A percentile compares a stretch with the other conserved stretches of the same genome.
These are phyloP conservation scores for Xylogone sp. DNA, from an alignment of 2,329 filamentous ascomycete species.

Conservation along the genomic window DNA sequence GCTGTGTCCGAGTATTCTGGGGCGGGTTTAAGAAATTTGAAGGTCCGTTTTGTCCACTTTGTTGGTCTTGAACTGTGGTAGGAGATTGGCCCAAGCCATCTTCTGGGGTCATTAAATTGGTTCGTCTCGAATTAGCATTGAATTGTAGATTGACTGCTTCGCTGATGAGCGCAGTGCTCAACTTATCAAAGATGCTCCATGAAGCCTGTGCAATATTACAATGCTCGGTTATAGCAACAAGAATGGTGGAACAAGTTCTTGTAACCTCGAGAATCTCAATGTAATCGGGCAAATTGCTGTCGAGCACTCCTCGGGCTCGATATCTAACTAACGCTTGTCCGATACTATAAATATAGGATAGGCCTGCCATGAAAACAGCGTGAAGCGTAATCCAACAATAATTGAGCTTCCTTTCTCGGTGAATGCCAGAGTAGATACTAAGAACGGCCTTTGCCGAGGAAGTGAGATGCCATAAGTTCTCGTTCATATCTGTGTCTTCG, in stretches of 20 bases:
- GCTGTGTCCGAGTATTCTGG: not conserved
- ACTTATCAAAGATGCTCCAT: slow-evolving; percentile 36
- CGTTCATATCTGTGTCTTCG: slow-evolving; percentile 20
- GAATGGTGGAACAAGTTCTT: slow-evolving; percentile 37
- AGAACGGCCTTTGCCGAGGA: slow-evolving; percentile 35
- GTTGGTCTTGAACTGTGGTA: not conserved
- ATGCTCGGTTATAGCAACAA: slow-evolving; percentile 39
- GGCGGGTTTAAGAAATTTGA: not conserved
- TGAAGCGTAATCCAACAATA: slow-evolving; percentile 46
- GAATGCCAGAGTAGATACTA: slow-evolving; percentile 38
- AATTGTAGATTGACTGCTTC: slow-evolving; percentile 32
- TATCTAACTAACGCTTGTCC: slow-evolving; percentile 3
- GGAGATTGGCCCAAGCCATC: no score
- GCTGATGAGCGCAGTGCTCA: slow-evolving; percentile 37
- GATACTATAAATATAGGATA: slow-evolving; percentile 36
- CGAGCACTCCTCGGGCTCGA: not conserved
- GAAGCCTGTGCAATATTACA: slow-evolving; percentile 36
- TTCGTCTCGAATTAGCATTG: not conserved
- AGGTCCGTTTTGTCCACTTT: not conserved
- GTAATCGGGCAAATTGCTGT: slow-evolving; percentile 32
- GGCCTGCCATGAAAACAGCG: slow-evolving; percentile 41
- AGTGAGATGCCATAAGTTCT: slow-evolving; percentile 27
- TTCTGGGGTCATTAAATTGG: not conserved
- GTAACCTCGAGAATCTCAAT: slow-evolving; percentile 39
- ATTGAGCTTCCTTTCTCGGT: slow-evolving; percentile 40